A percentile compares a stretch with the other conserved stretches of the same genome.
Conservation (phyloP, 2,329 filamentous ascomycete species). For the Raffaelea deltoideospora region DNA sequence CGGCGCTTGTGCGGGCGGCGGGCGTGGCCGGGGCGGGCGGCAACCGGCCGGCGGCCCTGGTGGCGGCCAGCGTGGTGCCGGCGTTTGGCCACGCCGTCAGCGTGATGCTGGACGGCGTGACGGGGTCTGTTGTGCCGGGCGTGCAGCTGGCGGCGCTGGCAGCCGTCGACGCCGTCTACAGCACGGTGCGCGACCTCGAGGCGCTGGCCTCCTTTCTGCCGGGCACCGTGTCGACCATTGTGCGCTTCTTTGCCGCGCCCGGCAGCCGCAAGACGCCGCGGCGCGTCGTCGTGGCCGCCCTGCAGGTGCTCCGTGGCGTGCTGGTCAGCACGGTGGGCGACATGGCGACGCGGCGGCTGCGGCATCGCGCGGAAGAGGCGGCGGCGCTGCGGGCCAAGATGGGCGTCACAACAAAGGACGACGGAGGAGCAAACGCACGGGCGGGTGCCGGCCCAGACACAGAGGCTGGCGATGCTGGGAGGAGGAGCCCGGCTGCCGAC, state of each 20-base stretch:
- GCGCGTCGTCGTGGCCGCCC: constrained; percentile 46
- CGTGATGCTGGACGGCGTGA: constrained; percentile 60
- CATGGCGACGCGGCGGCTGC: constrained; percentile 27
- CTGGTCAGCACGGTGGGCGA: constrained; percentile 43
- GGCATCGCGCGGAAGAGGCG: not conserved
- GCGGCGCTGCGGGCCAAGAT: not conserved
- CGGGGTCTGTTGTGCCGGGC: constrained; percentile 45
- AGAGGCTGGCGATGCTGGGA: not conserved
- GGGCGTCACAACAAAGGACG: constrained; percentile 7
- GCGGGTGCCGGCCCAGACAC: not conserved
- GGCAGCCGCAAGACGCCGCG: constrained; percentile 37
- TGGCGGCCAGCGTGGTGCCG: constrained; percentile 49
- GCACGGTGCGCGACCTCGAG: constrained; percentile 53
- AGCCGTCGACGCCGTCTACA: constrained; percentile 47
- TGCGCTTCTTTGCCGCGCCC: constrained; percentile 57
- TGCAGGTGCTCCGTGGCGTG: constrained; percentile 42
- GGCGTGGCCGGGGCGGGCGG: constrained; percentile 32
- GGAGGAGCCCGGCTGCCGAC: not conserved
- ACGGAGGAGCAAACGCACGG: too few relatives aligned
- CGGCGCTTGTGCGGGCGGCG: constrained; percentile 47
- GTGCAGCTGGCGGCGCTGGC: constrained; percentile 57
- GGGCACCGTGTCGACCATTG: constrained; percentile 68
- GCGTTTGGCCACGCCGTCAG: constrained; percentile 71
- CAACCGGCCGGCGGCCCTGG: constrained; percentile 23
- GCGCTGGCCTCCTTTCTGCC: constrained; percentile 76